These are phyloP conservation scores for Penicillium fuscoglaucum DNA, from an alignment of 2,329 filamentous ascomycete genomes.

Conservation along the genomic window DNA sequence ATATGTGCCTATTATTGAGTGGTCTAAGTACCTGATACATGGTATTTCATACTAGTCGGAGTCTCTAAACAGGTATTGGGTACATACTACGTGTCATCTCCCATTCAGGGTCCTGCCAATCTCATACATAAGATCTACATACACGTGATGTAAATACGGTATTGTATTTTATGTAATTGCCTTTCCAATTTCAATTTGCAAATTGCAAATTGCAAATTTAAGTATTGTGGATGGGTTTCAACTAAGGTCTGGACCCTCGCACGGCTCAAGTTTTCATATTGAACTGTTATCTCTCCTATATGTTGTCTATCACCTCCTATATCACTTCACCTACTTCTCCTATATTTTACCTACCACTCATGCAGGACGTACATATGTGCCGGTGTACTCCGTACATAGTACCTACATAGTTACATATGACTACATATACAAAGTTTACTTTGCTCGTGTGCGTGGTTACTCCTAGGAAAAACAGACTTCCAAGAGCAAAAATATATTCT, in stretches of 20 bases:
- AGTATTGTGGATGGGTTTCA: background rate
- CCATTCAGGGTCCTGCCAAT: background rate
- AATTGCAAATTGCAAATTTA: background rate
- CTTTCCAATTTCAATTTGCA: too few relatives aligned
- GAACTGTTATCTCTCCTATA: background rate
- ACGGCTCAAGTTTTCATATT: background rate
- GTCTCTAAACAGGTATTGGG: background rate
- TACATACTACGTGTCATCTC: background rate
- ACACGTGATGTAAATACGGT: background rate
- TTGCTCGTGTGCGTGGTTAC: background rate
- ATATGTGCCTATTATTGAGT: background rate
- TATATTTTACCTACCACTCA: background rate
- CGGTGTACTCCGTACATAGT: background rate
- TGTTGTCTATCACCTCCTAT: too few relatives aligned
- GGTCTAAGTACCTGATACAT: background rate
- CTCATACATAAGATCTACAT: background rate
- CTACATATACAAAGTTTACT: background rate
- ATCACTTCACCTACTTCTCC: background rate
- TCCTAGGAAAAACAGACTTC: background rate
- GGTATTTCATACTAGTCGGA: background rate
- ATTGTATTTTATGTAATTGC: background rate
- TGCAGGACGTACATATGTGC: background rate
- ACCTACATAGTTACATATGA: background rate
- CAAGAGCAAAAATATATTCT: background rate
- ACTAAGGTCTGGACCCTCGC: background rate